Base-by-base conservation (phyloP, 305 asterid genomes). In the Rubia balearica region DNA sequence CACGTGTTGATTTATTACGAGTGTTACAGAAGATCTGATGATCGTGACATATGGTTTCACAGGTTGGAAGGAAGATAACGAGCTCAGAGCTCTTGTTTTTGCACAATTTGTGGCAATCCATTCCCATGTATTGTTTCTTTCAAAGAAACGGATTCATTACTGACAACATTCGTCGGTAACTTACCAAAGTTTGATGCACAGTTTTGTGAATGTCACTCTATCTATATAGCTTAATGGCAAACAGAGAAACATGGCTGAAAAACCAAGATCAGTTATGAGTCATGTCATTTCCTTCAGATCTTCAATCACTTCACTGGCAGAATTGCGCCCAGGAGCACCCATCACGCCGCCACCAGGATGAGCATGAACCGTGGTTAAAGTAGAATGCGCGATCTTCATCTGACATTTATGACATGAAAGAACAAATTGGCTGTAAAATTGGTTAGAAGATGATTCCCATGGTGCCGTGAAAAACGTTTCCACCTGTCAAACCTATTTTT, bases 281-380 rank as follows among this genome's bases (percentile, higher is more conserved):
- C 68, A 76, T 3, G 30, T 49, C 38, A 73, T 49, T 19, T 78
- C 82, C 81, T 88, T 86, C n/a, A 89, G 67, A 77, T 93, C 97
- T 74, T 84, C 88, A 80, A 89, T 80, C 46, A 84, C 98, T 43
- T 78, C 91, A 10, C 59, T 82, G 1, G 98, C 97, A 61, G 96
- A 91, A 56, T 89, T 89, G 55, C 96, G 97, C 6, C 98, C 98
- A 0, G 98, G 92, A 61, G 96, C 94, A 16, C 94, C 98, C 97
- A 90, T 93, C 33, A 93, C 98, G 1, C 97, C 98, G 2, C 98
- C 98, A 55, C 97, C 97, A 1, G 98, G 98, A 81, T 93, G 98
- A 17, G 96, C 81, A 79, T 42, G 7, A n/a, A 53, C 59, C 65
- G 76, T 41, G 66, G 60, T 21, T 36, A 61, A 69, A 60, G 64